Conservation (phyloP, 164 flowering plant species). For the Echeveria elegans region DNA sequence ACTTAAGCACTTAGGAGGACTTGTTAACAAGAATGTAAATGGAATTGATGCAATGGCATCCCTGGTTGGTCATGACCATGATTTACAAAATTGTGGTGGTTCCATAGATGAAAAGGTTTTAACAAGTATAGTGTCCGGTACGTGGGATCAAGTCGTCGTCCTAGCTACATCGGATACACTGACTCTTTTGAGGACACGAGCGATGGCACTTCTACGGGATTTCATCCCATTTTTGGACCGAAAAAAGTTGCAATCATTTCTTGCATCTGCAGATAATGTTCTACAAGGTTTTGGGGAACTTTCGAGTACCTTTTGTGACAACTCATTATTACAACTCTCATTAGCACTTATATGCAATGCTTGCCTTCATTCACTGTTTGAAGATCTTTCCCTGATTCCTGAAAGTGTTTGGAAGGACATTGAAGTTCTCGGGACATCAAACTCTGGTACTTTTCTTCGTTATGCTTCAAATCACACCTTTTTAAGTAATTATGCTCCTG, state of each 20-base stretch:
- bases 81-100: conserved; percentile 17
- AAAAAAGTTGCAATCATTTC: conserved; percentile 56
- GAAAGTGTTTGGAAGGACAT: conserved; percentile 61
- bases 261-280: conserved; percentile 49
- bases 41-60: conserved; percentile 20
- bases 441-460: conserved; percentile 38
- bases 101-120: conserved; percentile 37
- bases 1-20: conserved; percentile 49
- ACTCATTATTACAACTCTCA: conserved; percentile 50
- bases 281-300: conserved; percentile 44
- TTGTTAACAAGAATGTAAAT: conserved; percentile 42
- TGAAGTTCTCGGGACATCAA: conserved; percentile 47
- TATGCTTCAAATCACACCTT: background rate
- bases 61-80: conserved; percentile 9
- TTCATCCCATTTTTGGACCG: conserved; percentile 52
- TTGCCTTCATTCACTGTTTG: conserved; percentile 59
- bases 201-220: conserved; percentile 50
- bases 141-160: conserved; percentile 68
- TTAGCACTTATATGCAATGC: conserved; percentile 63
- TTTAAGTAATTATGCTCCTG: background rate
- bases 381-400: conserved; percentile 74
- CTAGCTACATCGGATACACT: conserved; percentile 65
- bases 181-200: conserved; percentile 44
- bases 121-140: conserved; percentile 42
- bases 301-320: conserved; percentile 36